Base-by-base conservation (phyloP, 768 basidiomycete genomes). In the Mrakia gelida region DNA sequence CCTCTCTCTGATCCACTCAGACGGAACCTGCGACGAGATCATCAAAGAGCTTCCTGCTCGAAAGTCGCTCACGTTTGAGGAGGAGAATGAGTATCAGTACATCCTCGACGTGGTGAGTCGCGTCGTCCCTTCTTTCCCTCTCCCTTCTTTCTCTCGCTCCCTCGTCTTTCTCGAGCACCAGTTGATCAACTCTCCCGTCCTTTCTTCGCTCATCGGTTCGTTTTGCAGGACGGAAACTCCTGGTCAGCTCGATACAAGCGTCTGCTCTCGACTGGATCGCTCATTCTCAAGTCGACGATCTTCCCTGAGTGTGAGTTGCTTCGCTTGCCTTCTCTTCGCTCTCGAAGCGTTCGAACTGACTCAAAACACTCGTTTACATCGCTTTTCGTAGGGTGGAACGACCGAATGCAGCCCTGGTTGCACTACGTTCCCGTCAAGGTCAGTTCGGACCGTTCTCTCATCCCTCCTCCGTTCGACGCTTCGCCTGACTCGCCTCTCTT, bases 241-340 rank as follows among this genome's bases (percentile, higher is more conserved):
- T 84, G 84, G 84, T 83, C 82, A 9, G 84, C 84, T 1, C 77
- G 84, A 43, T 83, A 82, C 79, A 81, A 82, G 65, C 80, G 84
- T n/a, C 76, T 83, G 1, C 73, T 84, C 26, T 78, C 80, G 9
- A 80, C 82, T 6, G 81, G 82, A 2, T 80, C 81, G 21, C 38
- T 82, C n/a, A 81, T 84, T 18, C 82, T 84, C 79, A 84, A 84
- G 75, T 68, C 79, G 21, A 83, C 82, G 9, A 82, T 84, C 76
- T 83, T 82, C 81, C 84, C 82, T 80, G 77, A 81, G 82, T 81
- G 65, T 67, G 34, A 67, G 65, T 67, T 18, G n/a, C 8, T 62
- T 62, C 59, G 59, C 13, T 34, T 26, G 49, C 49, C 18, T 13
- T 30, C 38, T 59, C 59, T 26, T n/a, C 13, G 2, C 2, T 28